Base-by-base conservation (phyloP, 164 flowering plant genomes). In the Aristolochia californica region DNA sequence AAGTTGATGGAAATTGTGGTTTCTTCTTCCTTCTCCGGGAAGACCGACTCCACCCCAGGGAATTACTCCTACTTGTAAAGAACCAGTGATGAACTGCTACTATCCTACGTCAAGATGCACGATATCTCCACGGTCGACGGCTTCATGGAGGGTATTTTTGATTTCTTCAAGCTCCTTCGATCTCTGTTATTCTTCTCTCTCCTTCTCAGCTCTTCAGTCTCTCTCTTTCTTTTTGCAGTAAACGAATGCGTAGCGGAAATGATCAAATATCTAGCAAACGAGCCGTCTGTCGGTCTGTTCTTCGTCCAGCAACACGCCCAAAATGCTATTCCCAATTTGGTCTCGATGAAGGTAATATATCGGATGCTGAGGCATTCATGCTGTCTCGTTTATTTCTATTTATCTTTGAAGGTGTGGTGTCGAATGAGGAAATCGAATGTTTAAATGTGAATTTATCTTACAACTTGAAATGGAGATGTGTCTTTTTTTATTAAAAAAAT, bases 221-320 rank as follows among this genome's bases (percentile, higher is more conserved):
- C 16, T 45, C 20, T n/a, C 23, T 52, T 38, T 12, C 12, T 43
- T 34, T 23, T 38, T 17, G 20, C 63, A 72, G 76, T 73, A 63
- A 73, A 69, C 27, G 86, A 86, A 66, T 14, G 77, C 67, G 55
- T 82, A 56, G 84, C 71, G 30, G 91, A 86, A 66, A 91, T 91
- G 98, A 83, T 85, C 54, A 84, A 83, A 59, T 83, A 79, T 48
- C 59, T 85, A 45, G 97, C 98, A 24, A 91, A 91, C 62, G 98
- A 91, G 68, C 95, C 97, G 70, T 88, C 98, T 0, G 84, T 84
- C 5, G 98, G 96, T 48, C 95, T 91, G 63, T 91, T 78, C 79
- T 88, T 78, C 61, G 68, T 91, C 43, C 98, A 88, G 61, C 90
- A 88, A 65, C 98, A 91, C 65, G 67, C 83, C 13, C 88, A 80